Evolutionary conservation across 75 land plant species (phyloP).

Genomic region (Cupressus sempervirens): DNA sequence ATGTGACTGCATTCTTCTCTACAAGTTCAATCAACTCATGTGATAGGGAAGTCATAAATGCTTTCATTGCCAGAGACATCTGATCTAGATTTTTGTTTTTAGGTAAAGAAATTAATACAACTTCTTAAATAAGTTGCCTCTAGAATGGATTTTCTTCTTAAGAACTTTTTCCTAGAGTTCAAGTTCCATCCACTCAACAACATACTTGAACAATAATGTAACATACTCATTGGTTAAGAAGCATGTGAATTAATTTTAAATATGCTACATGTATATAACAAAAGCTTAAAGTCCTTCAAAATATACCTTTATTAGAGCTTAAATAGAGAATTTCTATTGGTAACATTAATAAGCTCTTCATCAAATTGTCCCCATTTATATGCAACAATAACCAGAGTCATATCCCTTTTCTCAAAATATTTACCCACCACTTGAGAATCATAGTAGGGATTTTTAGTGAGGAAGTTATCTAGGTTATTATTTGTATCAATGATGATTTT

Average conservation of each 20-base stretch:
- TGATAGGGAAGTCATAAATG: conserved; percentile 99
- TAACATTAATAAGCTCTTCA: conserved; percentile 96
- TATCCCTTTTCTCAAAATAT: conserved; percentile 98
- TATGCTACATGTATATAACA: background rate
- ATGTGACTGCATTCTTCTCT: conserved; percentile 94
- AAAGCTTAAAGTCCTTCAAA: background rate
- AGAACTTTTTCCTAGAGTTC: conserved; percentile 96
- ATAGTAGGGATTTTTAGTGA: conserved; percentile 94
- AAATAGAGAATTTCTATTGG: conserved; percentile 93
- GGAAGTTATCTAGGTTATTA: conserved; percentile 96
- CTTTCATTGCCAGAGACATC: conserved; percentile 96
- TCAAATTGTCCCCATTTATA: conserved; percentile 98
- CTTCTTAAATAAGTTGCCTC: conserved; percentile 96
- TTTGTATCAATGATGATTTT: conserved; percentile 96
- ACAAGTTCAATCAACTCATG: conserved; percentile 98
- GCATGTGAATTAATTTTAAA: background rate
- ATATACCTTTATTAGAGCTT: conserved; percentile 91
- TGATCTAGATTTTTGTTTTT: conserved; percentile 99
- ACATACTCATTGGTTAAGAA: background rate
- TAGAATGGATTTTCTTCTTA: conserved; percentile 83
- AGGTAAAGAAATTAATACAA: conserved; percentile 98
- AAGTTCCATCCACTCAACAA: conserved; percentile 95
- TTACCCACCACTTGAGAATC: conserved; percentile 98
- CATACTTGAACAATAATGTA: conserved; percentile 57
- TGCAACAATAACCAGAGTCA: conserved; percentile 97